phyloP scores from a whole-genome alignment of 2,329 filamentous ascomycete genomes.

The Phaeoacremonium minimum region DNA sequence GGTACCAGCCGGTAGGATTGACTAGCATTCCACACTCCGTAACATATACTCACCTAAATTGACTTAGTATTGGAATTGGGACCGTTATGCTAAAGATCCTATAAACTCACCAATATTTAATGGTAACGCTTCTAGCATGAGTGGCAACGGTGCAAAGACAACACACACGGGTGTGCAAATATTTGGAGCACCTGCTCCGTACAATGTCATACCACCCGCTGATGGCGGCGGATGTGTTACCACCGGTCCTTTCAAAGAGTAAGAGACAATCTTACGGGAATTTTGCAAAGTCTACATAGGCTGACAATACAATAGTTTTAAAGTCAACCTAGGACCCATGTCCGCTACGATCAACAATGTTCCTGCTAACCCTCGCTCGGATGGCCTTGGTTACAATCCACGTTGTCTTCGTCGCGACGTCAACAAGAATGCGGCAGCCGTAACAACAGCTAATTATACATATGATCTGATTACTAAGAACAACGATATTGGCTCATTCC shows the following conservation, averaged over 20 bases:
- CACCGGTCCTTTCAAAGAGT: constrained; percentile 9
- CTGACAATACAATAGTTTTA: too few relatives aligned
- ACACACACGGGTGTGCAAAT: constrained; percentile 1
- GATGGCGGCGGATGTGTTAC: constrained; percentile 6
- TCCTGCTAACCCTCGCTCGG: not conserved
- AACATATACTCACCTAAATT: too few relatives aligned
- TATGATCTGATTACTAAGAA: constrained; percentile 1
- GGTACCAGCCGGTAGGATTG: not conserved
- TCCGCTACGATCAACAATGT: too few relatives aligned
- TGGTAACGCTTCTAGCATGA: constrained; percentile 3
- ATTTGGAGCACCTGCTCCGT: not conserved
- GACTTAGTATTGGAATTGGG: constrained; percentile 6
- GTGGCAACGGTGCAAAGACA: constrained; percentile 1
- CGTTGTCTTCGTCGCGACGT: constrained; percentile 4
- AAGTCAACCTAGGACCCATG: too few relatives aligned
- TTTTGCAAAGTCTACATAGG: too few relatives aligned
- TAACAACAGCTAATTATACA: constrained; percentile 2
- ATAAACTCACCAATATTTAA: constrained; percentile 4
- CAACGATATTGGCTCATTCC: constrained; percentile 1
- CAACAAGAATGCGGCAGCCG: constrained; percentile 3
- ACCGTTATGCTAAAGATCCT: constrained; percentile 2
- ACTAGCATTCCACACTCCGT: not conserved
- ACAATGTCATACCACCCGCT: constrained; percentile 4
- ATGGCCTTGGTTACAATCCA: too few relatives aligned
- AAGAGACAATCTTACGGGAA: constrained; percentile 26